Base-by-base conservation (phyloP, 768 basidiomycete species). In the Boletus barrowsii region DNA sequence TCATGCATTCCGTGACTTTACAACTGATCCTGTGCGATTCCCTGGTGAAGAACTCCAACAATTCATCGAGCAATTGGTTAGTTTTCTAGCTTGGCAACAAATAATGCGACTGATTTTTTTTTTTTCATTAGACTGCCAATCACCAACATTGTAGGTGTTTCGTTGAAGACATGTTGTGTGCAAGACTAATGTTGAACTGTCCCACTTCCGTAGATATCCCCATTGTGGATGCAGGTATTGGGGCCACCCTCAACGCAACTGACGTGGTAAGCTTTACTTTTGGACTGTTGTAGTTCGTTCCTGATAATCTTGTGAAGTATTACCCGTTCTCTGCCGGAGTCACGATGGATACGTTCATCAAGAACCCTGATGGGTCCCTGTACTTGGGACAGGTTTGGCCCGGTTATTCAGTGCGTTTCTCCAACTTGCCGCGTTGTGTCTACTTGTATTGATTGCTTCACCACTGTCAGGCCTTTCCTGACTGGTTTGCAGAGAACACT, bases 371-470 rank as follows among this genome's bases (percentile, higher is more conserved):
- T 61, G 84, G 83, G 0, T 78, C 83, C 36, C 79, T 84, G 61
- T 90, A 87, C 66, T 64, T 88, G 2, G 90, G 90, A 11, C 77
- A 84, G 63, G 88, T 89, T 10, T 90, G 86, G 88, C 87, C 88
- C 15, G 87, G 88, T 22, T 85, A 81, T 68, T 84, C 86, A 8
- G 86, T 83, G 35, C 17, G 76, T 63, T 33, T 29, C 26, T 29
- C 9, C 26, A 29, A 30, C 4, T 8, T 43, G 15, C 5, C 14
- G 10, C 6, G 6, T 13, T 18, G n/a, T 13, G 5, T 42, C n/a
- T 14, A 3, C 13, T 36, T 7, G 10, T 17, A 35, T 45, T 35
- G 18, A 57, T 9, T 40, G 3, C 26, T 36, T 39, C 4, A 20
- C 18, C 30, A 11, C n/a, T 14, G 15, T 39, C 36, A 79, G 81